Evolutionary conservation across 345 rosid species (phyloP), one percentile per base, ranked within the genome.

Genomic region (Citrus glauca): DNA sequence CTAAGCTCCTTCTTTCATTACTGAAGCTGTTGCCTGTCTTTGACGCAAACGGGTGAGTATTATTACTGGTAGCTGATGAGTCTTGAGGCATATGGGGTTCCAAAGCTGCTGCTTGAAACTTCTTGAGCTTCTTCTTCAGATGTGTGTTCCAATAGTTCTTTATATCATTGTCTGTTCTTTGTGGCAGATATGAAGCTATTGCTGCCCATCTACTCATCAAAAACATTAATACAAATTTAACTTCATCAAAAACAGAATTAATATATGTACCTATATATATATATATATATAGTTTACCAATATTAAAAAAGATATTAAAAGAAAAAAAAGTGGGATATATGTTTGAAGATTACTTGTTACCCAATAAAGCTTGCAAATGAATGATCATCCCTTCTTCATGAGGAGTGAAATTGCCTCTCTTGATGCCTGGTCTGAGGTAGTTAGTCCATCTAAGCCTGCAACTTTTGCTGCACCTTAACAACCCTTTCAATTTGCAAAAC

Each of bases 381-480:
- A 94, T 87, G 69, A 96, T 96, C 94, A 96, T 96, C 63, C 97
- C 98, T 89, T 96, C 98, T 79, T 96, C 99, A 83, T 96, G 98
- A 74, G 98, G 73, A 71, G 99, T 96, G 84, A 96, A 96, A 83
- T 96, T 94, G 38, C 99, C 99, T 30, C 99, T 81, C 87, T 94
- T 96, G 75, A 96, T 94, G 70, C 99, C 99, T n/a, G 99, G 99
- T 73, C 98, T 87, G 8, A 96, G 88, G 85, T 96, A 96, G 85
- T 96, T 96, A n/a, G 99, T 96, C 99, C 99, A 96, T 82, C 99
- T 89, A n/a, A 96, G 92, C 86, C 99, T 91, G 87, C 98, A 95
- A 80, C 99, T 95, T 77, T 95, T 95, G 94, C 99, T 95, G 83
- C 99, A 95, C 80, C 99, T 93, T 48, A 90, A 0, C 85, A 95